phyloP scores from a whole-genome alignment of 202 grass and related monocot genomes.

The Schoenoplectus triqueter region DNA sequence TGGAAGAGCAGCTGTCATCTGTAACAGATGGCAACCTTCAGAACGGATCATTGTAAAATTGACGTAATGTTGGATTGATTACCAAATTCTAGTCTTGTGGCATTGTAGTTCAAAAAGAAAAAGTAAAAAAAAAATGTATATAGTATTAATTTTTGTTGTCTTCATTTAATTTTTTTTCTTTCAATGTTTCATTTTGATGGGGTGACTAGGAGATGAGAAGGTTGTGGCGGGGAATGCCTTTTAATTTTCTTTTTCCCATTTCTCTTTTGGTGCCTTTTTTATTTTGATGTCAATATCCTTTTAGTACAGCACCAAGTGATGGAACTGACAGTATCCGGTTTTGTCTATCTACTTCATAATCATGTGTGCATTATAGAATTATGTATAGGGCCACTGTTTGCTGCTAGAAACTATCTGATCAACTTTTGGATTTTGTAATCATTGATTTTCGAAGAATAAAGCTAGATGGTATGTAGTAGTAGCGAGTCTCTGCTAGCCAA shows the following conservation, averaged over 20 bases:
- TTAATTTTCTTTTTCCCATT: slow-evolving; percentile 39
- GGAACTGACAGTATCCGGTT: background rate
- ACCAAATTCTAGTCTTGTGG: slow-evolving; percentile 29
- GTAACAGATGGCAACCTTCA: slow-evolving; percentile 57
- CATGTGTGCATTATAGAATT: slow-evolving; percentile 19
- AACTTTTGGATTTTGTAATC: background rate
- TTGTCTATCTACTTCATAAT: background rate
- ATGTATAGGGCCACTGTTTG: slow-evolving; percentile 4
- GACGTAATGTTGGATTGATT: slow-evolving; percentile 29
- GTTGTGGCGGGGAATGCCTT: slow-evolving; percentile 35
- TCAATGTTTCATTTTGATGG: slow-evolving; percentile 49
- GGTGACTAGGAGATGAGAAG: slow-evolving; percentile 45
- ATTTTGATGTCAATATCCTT: slow-evolving; percentile 22
- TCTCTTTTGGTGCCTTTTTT: slow-evolving; percentile 28
- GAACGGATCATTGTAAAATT: slow-evolving; percentile 58
- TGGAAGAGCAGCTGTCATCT: slow-evolving; percentile 86
- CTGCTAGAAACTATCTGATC: background rate
- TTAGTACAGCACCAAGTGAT: slow-evolving; percentile 27
- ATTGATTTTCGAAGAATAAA: background rate
- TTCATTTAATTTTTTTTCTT: slow-evolving; percentile 37
- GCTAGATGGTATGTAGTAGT: background rate
- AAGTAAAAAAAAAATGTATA: slow-evolving; percentile 51
- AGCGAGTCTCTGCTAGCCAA: background rate
- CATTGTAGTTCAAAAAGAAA: slow-evolving; percentile 36
- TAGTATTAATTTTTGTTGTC: slow-evolving; percentile 48